Base-by-base conservation (phyloP, 768 basidiomycete species). In the Hygrophoropsis aurantiaca region DNA sequence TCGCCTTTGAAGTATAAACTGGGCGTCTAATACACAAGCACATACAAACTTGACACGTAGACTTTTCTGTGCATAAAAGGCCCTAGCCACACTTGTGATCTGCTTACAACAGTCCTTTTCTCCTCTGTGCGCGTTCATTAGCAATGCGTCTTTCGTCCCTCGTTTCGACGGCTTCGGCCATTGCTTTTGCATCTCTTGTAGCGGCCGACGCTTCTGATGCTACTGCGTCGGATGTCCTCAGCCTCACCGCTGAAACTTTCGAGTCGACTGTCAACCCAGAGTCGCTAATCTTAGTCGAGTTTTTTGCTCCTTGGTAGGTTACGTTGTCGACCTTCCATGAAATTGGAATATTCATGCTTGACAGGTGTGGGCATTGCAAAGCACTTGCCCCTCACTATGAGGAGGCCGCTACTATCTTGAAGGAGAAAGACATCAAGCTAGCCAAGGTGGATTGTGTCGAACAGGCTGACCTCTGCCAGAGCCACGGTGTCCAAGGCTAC, bases 371-470 rank as follows among this genome's bases (percentile, higher is more conserved):
- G 38, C 94, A 97, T 73, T 97, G 94, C 78, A 95, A 95, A 62
- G 89, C 92, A 26, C 78, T 97, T 44, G 93, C 92, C 18, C 94
- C 94, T 44, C 86, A 95, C 53, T 95, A 94, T 56, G 91, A 94
- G 64, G 85, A 89, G 65, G 95, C 97, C 3, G 94, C 97, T 1
- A 95, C 94, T 10, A 73, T 82, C 27, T 84, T 99, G 67, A 97
- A 95, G 74, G 87, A 85, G 54, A 89, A 85, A 65, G 77, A 77
- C 67, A 91, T 99, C 72, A 87, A 87, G 66, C 70, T 99, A 44
- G 94, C 94, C 55, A 95, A 97, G 65, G 94, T 98, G 42, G 93
- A 98, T 75, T 98, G 95, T 67, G 95, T 97, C 37, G 94, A 90
- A 53, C 77, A 98, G 60, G 82, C 87, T 20, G 94, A 95, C 44